Percentiles rank a stretch among this genome's conserved stretches.
Evolutionary conservation across 805 yeast genomes (phyloP).

Genomic region (Yarrowia bubula): DNA sequence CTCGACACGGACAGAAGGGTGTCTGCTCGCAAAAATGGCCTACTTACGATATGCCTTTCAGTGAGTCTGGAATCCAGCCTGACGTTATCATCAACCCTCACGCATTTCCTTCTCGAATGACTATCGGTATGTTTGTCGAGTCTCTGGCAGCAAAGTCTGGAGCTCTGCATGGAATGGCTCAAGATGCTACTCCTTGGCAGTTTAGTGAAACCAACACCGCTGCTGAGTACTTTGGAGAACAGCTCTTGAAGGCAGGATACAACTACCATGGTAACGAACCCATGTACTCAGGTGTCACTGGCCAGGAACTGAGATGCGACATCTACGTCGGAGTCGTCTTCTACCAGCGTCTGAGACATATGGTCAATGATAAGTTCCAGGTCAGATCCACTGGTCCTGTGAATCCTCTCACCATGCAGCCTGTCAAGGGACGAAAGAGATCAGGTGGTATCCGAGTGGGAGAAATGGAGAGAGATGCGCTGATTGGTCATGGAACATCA

Average conservation of each 20-base stretch:
- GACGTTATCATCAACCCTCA: conserved; percentile 98
- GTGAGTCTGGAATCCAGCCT: conserved; percentile 94
- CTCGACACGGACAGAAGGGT: conserved; percentile 98
- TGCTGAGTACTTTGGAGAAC: conserved; percentile 96
- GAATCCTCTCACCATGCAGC: conserved; percentile 96
- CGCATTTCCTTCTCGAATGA: conserved; percentile 99
- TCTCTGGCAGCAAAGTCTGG: conserved; percentile 99
- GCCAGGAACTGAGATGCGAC: conserved; percentile 94
- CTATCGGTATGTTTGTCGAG: conserved; percentile 99
- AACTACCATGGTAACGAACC: conserved; percentile 99
- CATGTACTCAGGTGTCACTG: conserved; percentile 97
- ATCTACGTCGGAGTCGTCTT: conserved; percentile 96
- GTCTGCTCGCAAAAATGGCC: conserved; percentile 99
- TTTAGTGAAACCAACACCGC: conserved; percentile 92
- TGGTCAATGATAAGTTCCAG: conserved; percentile 99
- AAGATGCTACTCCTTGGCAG: conserved; percentile 95
- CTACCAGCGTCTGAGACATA: conserved; percentile 97
- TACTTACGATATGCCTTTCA: conserved; percentile 92
- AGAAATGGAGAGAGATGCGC: conserved; percentile 99
- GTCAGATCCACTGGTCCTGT: conserved; percentile 99
- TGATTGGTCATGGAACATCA: conserved; percentile 97
- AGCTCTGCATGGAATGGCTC: conserved; percentile 95
- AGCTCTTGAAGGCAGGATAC: conserved; percentile 80
- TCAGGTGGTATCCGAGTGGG: conserved; percentile 99
- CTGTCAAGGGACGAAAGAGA: conserved; percentile 98